Base-by-base conservation (phyloP, 108 stramenopile genomes). In the Poteriospumella lacustris region DNA sequence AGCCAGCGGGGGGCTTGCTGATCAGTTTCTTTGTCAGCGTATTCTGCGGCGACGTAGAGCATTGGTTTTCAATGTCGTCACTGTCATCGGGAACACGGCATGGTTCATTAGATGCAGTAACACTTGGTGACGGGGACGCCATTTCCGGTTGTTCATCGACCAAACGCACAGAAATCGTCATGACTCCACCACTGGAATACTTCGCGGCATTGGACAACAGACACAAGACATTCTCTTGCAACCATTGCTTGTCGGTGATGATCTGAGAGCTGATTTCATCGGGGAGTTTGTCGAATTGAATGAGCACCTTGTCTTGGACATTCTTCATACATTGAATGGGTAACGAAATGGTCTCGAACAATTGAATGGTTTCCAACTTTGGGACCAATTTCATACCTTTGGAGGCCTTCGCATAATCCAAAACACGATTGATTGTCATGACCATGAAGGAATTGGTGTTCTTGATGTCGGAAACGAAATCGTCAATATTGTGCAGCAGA, bases 181-280 rank as follows among this genome's bases (percentile, higher is more conserved):
- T 56, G 47, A 52, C 47, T 15, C 47, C 47, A 19, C 60, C 60
- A 3, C 3, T 9, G 5, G 60, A 64, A 33, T 64, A 64, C 31
- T 64, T 64, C 5, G 5, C 15, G 5, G 60, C 60, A 64, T 64
- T 64, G 60, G 12, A 12, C 31, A 64, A 64, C 36, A 64, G 31
- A 64, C 60, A 64, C 15, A 64, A 5, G 36, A 64, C 36, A 33
- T 64, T 64, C 36, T 64, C 60, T 19, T 56, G 52, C 19, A 36
- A 19, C 64, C 64, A 68, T 40, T 39, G 64, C 64, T 68, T 68
- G 36, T 68, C 64, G 19, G 64, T 68, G 15, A 68, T 68, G 19
- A 68, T 39, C 12, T 68, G 64, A 19, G 64, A 39, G 24, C 64
- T 19, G 15, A 68, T 68, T 19, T 68, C 24, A 12, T 15, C 19